Evolutionary conservation across 163 green algal genomes (phyloP).

Genomic region (Scenedesmus sp.): DNA sequence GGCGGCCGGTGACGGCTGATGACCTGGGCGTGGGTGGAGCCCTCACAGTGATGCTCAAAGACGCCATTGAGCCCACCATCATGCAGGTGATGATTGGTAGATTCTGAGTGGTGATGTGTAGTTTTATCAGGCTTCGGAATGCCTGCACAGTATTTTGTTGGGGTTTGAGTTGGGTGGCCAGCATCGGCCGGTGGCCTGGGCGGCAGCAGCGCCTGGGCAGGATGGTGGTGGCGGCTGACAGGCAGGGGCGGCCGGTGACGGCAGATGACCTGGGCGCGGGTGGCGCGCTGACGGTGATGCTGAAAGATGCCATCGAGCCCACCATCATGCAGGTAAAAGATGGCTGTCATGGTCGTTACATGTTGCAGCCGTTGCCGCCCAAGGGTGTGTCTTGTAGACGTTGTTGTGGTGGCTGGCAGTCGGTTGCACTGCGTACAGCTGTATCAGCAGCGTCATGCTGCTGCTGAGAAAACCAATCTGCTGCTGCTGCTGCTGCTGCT

Average conservation of each 20-base stretch:
- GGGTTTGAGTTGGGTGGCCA: too few relatives aligned
- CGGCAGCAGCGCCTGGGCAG: too few relatives aligned
- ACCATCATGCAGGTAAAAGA: conserved; percentile 90
- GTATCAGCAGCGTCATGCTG: neutral
- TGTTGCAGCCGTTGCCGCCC: too few relatives aligned
- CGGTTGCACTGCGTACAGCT: neutral
- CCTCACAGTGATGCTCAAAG: conserved; percentile 97
- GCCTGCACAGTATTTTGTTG: neutral
- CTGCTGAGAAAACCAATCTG: neutral
- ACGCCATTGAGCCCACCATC: conserved; percentile 95
- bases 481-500: conserved; percentile 5
- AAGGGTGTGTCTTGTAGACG: too few relatives aligned
- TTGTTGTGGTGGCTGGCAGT: too few relatives aligned
- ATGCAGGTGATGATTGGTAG: conserved; percentile 77
- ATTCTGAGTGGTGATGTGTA: neutral
- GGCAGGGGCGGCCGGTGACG: conserved; percentile 83
- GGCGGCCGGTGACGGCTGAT: conserved; percentile 90
- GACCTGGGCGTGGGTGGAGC: conserved; percentile 95
- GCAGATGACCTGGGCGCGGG: conserved; percentile 95
- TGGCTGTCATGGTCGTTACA: neutral
- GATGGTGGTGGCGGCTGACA: neutral
- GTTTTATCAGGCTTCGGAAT: neutral
- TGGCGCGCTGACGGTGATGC: conserved; percentile 96
- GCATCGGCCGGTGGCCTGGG: too few relatives aligned
- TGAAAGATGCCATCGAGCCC: conserved; percentile 96